Conservation (phyloP, 2,329 filamentous ascomycete species). For the Pseudogymnoascus destructans region DNA sequence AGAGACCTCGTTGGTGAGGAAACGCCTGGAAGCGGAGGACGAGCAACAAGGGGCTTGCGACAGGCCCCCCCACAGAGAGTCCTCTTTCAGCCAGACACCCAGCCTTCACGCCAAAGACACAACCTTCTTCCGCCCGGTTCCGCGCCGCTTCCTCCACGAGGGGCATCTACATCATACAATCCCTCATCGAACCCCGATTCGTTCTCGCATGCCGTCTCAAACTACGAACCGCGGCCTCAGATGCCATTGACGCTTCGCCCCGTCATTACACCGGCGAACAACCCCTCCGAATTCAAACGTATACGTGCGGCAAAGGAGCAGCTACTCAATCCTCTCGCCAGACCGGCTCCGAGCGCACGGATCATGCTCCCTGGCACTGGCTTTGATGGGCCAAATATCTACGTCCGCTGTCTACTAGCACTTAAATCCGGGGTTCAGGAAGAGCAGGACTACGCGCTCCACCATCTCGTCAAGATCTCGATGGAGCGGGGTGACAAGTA, state of each 20-base stretch:
- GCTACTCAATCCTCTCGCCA: constrained; percentile 26
- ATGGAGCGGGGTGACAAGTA: constrained; percentile 93
- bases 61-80: constrained; percentile 77
- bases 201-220: constrained; percentile 47
- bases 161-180: constrained; percentile 34
- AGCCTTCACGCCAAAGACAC: constrained; percentile 49
- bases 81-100: constrained; percentile 72
- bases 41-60: constrained; percentile 53
- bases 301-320: constrained; percentile 33
- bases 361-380: constrained; percentile 48
- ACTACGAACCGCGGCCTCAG: constrained; percentile 54
- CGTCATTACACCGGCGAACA: constrained; percentile 62
- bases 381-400: constrained; percentile 76
- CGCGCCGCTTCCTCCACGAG: constrained; percentile 20
- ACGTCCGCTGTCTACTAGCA: constrained; percentile 73
- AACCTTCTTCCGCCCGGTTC: constrained; percentile 33
- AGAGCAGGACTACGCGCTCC: constrained; percentile 85
- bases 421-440: constrained; percentile 65
- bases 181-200: constrained; percentile 42
- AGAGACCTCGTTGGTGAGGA: constrained; percentile 39
- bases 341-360: constrained; percentile 32
- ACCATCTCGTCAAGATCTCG: constrained; percentile 90
- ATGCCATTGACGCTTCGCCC: constrained; percentile 56
- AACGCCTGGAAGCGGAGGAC: constrained; percentile 38
- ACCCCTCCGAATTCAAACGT: constrained; percentile 52